phyloP scores from a whole-genome alignment of 169 alveolate genomes.

The Plasmodium inui region DNA sequence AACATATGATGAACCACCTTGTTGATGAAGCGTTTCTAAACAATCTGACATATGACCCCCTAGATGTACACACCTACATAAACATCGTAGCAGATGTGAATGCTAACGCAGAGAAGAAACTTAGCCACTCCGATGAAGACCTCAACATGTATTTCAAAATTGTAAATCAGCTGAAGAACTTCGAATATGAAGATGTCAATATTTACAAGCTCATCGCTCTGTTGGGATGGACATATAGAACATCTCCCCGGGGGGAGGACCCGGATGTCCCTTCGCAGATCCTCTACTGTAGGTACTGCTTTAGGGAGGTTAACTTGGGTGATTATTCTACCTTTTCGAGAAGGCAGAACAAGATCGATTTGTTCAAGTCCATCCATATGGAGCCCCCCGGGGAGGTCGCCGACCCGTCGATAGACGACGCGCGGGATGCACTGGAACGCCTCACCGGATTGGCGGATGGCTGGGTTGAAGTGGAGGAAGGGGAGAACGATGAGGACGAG shows the following conservation, averaged over 20 bases:
- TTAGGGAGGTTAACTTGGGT: slow-evolving; percentile 40
- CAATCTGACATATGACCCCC: slow-evolving; percentile 22
- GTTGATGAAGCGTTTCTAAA: slow-evolving; percentile 36
- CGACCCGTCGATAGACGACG: neutral
- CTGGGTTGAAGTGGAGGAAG: neutral
- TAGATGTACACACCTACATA: slow-evolving; percentile 8
- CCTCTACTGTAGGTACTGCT: slow-evolving; percentile 51
- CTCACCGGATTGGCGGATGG: neutral
- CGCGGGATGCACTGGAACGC: neutral
- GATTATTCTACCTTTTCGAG: slow-evolving; percentile 28
- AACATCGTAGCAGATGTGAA: slow-evolving; percentile 32
- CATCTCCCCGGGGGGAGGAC: neutral
- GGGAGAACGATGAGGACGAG: neutral
- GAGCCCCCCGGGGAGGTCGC: neutral
- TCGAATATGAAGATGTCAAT: slow-evolving; percentile 19
- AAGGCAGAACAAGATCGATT: slow-evolving; percentile 1
- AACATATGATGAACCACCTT: neutral
- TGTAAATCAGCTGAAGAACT: slow-evolving; percentile 10
- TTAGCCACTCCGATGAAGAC: slow-evolving; percentile 17
- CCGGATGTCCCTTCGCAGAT: neutral
- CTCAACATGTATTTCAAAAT: slow-evolving; percentile 53
- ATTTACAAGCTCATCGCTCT: slow-evolving; percentile 30
- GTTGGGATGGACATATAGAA: slow-evolving; percentile 62
- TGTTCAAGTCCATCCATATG: neutral
- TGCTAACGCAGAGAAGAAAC: no score